Base-by-base conservation (phyloP, 1,284 basidiomycete genomes). In the Singerocomus inundabilis region DNA sequence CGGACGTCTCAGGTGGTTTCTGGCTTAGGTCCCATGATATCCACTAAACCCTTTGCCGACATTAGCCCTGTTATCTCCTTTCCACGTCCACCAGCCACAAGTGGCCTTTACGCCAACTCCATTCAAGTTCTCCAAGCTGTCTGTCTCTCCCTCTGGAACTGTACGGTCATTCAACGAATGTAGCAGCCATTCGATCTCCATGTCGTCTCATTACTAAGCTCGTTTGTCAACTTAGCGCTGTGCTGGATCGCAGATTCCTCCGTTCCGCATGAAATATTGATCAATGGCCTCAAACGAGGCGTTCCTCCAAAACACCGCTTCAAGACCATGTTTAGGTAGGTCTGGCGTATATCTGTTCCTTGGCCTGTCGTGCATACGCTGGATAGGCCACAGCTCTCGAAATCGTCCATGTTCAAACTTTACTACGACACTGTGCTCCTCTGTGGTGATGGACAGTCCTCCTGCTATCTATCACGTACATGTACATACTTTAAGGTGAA, bases 251-350 rank as follows among this genome's bases (percentile, higher is more conserved):
- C 80, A n/a, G 80, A 81, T 45, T 70, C 74, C 0, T 46, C 60
- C 31, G 61, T 57, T 24, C 53, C 64, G 4, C 59, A 66, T 30
- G 88, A 92, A 60, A 74, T 89, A 16, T 63, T 91, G 45, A 88
- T 88, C 56, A 88, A 88, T 55, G 89, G 90, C 1, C 69, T 82
- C n/a, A 83, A 79, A 57, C 81, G 90, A 37, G 90, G 90, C 3
- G 80, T 88, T 2, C 71, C 86, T 11, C 78, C 83, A 0, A 91
- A 87, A 60, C 80, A 87, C 57, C 75, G 83, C 24, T 72, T 78
- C 49, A 74, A 75, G 33, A 71, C 76, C 5, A 85, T 82, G 62
- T 82, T 79, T 41, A 79, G 83, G 89, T 86, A 24, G n/a, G 38
- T 43, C 36, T 40, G 10, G 30, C 25, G 2, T 35, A 35, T 9